These are phyloP conservation scores for Cladosporium sp. DNA, from an alignment of 2,329 filamentous ascomycete genomes.

Conservation along the genomic window DNA sequence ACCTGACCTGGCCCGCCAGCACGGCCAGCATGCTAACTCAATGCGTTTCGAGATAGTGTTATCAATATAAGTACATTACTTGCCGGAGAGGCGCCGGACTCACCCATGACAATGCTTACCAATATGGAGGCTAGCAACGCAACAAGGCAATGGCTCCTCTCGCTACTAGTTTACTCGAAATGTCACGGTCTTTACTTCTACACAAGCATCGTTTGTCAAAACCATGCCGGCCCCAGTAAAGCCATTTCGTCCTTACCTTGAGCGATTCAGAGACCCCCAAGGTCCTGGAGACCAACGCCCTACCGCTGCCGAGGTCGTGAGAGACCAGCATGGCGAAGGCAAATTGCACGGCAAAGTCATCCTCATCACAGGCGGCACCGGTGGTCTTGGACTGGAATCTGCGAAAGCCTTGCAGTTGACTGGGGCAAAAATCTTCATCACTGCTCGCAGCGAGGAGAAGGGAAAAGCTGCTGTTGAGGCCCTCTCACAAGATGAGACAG, in stretches of 20 bases:
- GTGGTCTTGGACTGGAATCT: conserved; percentile 42
- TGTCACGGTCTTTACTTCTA: too few relatives aligned
- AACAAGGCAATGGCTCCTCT: too few relatives aligned
- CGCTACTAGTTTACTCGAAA: too few relatives aligned
- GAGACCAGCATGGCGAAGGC: conserved; percentile 25
- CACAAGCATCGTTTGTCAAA: not conserved
- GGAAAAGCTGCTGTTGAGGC: conserved; percentile 28
- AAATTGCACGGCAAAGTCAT: conserved; percentile 33
- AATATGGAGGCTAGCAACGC: too few relatives aligned
- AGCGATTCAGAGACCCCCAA: conserved; percentile 32
- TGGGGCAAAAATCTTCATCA: conserved; percentile 41
- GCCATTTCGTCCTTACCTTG: conserved; percentile 12
- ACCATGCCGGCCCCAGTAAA: conserved; percentile 9
- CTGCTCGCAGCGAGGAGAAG: conserved; percentile 39
- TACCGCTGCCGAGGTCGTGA: conserved; percentile 22
- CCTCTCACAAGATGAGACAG: conserved; percentile 18
- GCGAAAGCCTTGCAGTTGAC: conserved; percentile 40
- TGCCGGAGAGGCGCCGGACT: too few relatives aligned
- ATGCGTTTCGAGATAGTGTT: too few relatives aligned
- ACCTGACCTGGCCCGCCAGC: too few relatives aligned
- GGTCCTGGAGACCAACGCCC: conserved; percentile 24
- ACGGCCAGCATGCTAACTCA: too few relatives aligned
- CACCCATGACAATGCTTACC: too few relatives aligned
- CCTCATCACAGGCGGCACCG: conserved; percentile 41
- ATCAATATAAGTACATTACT: too few relatives aligned